Evolutionary conservation across 352 stramenopile genomes (phyloP).

Genomic region (Halophytophthora polymorphica): DNA sequence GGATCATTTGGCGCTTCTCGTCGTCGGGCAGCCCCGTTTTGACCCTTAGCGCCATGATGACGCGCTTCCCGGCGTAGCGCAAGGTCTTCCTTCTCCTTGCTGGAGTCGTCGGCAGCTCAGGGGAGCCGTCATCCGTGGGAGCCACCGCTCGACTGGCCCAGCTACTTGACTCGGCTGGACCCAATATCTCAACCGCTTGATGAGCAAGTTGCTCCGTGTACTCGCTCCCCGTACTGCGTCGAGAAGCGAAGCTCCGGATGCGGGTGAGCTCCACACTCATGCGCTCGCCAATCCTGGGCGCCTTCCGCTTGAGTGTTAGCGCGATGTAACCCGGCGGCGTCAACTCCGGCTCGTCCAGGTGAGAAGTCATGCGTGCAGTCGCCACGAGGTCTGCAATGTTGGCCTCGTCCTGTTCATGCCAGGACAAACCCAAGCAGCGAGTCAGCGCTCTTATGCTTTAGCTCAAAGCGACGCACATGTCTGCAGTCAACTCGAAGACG

Average conservation of each 20-base stretch:
- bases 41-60: conserved; percentile 66
- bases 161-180: neutral
- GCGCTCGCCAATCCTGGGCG: conserved; percentile 1
- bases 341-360: neutral
- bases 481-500: neutral
- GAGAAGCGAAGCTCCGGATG: conserved; percentile 16
- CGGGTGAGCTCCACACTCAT: conserved; percentile 10
- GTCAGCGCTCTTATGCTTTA: no score
- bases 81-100: conserved; percentile 27
- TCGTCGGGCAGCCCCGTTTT: conserved; percentile 39
- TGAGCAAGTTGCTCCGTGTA: neutral
- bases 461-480: no score
- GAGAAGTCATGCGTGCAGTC: no score
- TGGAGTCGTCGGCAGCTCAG: neutral
- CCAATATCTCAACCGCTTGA: neutral
- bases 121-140: neutral
- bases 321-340: conserved; percentile 10
- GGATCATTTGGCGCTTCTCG: conserved; percentile 64
- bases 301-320: conserved; percentile 2
- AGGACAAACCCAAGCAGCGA: no score
- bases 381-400: no score
- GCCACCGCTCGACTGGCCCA: neutral
- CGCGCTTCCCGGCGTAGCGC: conserved; percentile 55
- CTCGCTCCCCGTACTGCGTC: conserved; percentile 14
- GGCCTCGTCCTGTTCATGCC: no score